Base-by-base conservation (phyloP, 768 basidiomycete species). In the Hygrophorus pudorinus region DNA sequence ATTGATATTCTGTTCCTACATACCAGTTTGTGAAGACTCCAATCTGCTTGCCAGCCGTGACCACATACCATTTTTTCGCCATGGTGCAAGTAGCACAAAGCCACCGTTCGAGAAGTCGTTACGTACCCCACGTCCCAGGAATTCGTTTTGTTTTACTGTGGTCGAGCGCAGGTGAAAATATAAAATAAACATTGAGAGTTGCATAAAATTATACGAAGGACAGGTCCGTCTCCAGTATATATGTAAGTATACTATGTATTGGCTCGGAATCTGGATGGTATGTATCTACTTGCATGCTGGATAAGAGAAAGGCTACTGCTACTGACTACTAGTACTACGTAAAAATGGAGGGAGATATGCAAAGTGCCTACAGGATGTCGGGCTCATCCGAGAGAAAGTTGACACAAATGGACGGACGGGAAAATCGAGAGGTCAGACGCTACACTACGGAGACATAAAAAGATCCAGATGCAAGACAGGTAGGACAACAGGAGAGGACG, bases 211-310 rank as follows among this genome's bases (percentile, higher is more conserved):
- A 24, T 24, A 24, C 24, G 7, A 3, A 24, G 24, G 24, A 24
- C 24, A 24, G 24, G 24, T 3, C 24, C 24, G 24, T 24, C 24
- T 24, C 24, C 24, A 7, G 7, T 24, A 24, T 24, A 24, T 24
- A 24, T 24, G 24, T 24, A 24, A 24, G 24, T 24, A 42, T 54
- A 50, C 54, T 56, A 56, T 54, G 55, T 46, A 52, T 50, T 56
- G 50, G 34, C 48, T 45, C 46, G 42, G 47, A 28, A 47, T 41
- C n/a, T 33, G 40, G 20, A 21, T 45, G 43, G 44, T 33, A 40
- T 58, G 61, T 68, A 68, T 71, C 70, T 72, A 72, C 71, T 74
- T 72, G 72, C 68, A 70, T 61, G 60, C 63, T 53, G 58, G 51
- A 51, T 42, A 55, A 57, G 56, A 62, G 65, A 68, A 62, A 57